Evolutionary conservation across 345 rosid genomes (phyloP), one percentile per base, ranked within the genome.

Genomic region (Eutrema japonicum): DNA sequence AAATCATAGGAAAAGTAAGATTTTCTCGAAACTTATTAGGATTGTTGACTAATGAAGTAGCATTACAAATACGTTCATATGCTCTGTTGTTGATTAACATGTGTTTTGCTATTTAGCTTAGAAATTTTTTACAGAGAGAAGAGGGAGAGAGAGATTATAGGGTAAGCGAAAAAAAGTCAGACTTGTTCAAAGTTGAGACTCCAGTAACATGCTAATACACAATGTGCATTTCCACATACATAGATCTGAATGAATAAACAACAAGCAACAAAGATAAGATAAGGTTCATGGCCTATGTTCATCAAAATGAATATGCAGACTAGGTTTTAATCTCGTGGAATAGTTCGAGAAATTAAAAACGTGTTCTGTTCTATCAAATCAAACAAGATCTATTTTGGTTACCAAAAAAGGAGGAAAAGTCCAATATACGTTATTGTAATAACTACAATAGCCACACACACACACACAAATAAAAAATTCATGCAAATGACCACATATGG

Each of bases 191-290:
- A 75, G 79, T 82, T 89, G 43, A 81, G 74, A 52, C 83, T 76
- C 92, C 92, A 90, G 47, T 84, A 86, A n/a, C 73, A 16, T 76
- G 85, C 86, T 74, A 83, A 64, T 18, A 86, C 80, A 75, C 93
- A 88, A 53, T 83, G 79, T 16, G 87, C 88, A 70, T 85, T 82
- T 29, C 89, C 86, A 37, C 81, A 70, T 14, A 86, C 86, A 49
- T 84, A 50, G 79, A 85, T 94, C 88, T 88, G 80, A 57, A 63
- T 16, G 46, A 66, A 36, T 51, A 53, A 27, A 29, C 18, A 53
- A 29, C 48, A 66, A 10, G 26, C 26, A 40, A 35, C 41, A 14
- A 47, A 66, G 1, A 58, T 37, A 37, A 29, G 12, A 50, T 11
- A 30, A 48, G 4, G 48, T 50, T 49, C 10, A 36, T 49, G 33